Evolutionary conservation across 2,329 filamentous ascomycete genomes (phyloP).

Genomic region (Dendrostoma leiphaemia): DNA sequence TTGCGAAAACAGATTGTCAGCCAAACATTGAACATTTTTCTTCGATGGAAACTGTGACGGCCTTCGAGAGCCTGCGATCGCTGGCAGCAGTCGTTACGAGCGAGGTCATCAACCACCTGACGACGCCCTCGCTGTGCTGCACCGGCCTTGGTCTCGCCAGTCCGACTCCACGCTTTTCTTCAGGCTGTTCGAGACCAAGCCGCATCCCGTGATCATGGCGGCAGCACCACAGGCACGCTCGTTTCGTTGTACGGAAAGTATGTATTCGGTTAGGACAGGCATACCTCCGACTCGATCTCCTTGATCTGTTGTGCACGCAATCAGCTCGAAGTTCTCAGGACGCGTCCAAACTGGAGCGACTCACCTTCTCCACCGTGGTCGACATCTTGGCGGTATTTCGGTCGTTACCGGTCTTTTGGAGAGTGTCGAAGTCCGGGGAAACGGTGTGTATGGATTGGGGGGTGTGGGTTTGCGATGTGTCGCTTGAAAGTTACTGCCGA

Average conservation of each 20-base stretch:
- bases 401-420: background rate
- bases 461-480: background rate
- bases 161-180: background rate
- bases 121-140: too few relatives aligned
- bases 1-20: background rate
- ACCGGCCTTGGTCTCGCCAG: background rate
- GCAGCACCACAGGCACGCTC: background rate
- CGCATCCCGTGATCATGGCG: background rate
- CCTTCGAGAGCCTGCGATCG: background rate
- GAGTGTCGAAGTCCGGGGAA: background rate
- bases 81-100: too few relatives aligned
- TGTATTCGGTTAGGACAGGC: conserved; percentile 28
- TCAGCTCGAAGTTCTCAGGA: conserved; percentile 28
- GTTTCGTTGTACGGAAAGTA: background rate
- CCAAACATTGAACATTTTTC: too few relatives aligned
- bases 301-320: conserved; percentile 66
- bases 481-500: background rate
- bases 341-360: conserved; percentile 27
- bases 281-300: conserved; percentile 90
- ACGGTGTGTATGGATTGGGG: background rate
- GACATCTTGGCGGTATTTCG: conserved; percentile 64
- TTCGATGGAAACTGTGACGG: background rate
- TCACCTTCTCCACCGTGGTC: conserved; percentile 94
- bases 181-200: background rate
- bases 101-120: too few relatives aligned